Conservation (phyloP, 768 basidiomycete species). For the Strobilomyces echinocephalus region DNA sequence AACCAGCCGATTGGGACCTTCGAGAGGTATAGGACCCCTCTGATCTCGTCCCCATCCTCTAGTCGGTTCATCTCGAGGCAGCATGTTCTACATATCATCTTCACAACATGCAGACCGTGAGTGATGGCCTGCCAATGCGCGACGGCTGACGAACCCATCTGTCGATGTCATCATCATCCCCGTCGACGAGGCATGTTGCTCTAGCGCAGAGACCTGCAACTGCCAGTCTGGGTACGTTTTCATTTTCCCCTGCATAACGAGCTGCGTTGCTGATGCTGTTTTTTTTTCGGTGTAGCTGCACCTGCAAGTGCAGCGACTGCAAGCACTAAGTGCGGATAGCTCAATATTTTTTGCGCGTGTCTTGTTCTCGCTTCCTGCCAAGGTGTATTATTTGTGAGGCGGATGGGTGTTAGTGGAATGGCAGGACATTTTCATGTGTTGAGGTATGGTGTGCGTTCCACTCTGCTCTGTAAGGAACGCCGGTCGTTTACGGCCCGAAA, state of each 20-base stretch:
- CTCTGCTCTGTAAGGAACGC: too few species aligned
- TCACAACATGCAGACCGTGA: slow-evolving; percentile 18
- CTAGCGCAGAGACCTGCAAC: slow-evolving; percentile 1
- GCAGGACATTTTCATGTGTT: background rate
- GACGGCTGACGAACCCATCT: background rate
- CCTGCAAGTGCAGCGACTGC: slow-evolving; percentile 19
- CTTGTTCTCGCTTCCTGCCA: background rate
- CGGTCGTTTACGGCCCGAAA: too few species aligned
- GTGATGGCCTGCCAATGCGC: background rate
- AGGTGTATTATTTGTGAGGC: background rate
- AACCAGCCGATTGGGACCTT: slow-evolving; percentile 1
- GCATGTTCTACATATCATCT: background rate
- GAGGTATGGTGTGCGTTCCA: too few species aligned
- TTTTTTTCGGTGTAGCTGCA: slow-evolving; percentile 3
- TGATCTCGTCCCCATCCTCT: background rate
- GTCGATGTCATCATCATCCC: slow-evolving; percentile 5
- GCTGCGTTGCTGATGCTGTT: background rate
- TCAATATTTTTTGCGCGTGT: background rate
- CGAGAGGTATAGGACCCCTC: background rate
- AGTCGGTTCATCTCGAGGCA: background rate
- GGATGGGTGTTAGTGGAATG: background rate
- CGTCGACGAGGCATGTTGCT: slow-evolving; percentile 21
- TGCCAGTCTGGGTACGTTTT: slow-evolving; percentile 10
- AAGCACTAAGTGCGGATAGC: slow-evolving; percentile 10
- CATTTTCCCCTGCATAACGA: background rate